phyloP scores from a whole-genome alignment of 2,329 filamentous ascomycete genomes.

The Sporothrix luriei region DNA sequence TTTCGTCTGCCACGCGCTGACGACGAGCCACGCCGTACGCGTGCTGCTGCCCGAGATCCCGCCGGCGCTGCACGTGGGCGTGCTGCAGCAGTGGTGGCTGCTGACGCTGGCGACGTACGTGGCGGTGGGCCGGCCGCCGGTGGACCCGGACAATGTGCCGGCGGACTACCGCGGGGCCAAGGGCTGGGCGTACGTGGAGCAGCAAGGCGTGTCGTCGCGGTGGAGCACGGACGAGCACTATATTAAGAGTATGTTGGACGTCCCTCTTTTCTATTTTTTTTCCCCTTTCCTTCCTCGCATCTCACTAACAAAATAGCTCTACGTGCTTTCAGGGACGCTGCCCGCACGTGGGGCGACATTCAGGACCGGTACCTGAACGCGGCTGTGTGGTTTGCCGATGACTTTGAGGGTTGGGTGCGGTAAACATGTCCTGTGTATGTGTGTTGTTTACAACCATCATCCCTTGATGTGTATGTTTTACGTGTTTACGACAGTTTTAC shows the following conservation, averaged over 20 bases:
- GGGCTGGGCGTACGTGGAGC: conserved; percentile 75
- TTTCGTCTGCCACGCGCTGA: conserved; percentile 76
- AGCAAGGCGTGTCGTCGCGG: conserved; percentile 68
- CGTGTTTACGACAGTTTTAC: neutral
- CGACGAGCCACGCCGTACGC: conserved; percentile 84
- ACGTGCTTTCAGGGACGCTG: conserved; percentile 73
- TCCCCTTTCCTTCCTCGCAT: neutral
- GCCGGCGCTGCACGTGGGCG: conserved; percentile 66
- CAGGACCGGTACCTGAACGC: conserved; percentile 67
- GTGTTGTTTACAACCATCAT: too few species aligned
- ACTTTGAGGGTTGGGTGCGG: conserved; percentile 67
- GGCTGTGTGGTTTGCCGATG: conserved; percentile 71
- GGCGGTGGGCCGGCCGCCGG: conserved; percentile 69
- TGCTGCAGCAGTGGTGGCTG: conserved; percentile 90
- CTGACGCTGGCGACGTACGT: conserved; percentile 78
- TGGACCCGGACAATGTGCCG: conserved; percentile 67
- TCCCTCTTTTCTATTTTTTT: neutral
- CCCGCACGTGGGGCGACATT: conserved; percentile 72
- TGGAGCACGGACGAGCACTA: conserved; percentile 77
- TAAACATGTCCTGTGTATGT: conserved; percentile 10
- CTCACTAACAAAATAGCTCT: conserved; percentile 52
- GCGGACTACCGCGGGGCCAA: conserved; percentile 61
- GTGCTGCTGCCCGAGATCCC: conserved; percentile 79
- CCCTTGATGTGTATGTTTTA: too few species aligned
- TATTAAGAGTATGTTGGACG: conserved; percentile 67